These are phyloP conservation scores for Globisporangium solare DNA, from an alignment of 352 stramenopile genomes.

Conservation along the genomic window DNA sequence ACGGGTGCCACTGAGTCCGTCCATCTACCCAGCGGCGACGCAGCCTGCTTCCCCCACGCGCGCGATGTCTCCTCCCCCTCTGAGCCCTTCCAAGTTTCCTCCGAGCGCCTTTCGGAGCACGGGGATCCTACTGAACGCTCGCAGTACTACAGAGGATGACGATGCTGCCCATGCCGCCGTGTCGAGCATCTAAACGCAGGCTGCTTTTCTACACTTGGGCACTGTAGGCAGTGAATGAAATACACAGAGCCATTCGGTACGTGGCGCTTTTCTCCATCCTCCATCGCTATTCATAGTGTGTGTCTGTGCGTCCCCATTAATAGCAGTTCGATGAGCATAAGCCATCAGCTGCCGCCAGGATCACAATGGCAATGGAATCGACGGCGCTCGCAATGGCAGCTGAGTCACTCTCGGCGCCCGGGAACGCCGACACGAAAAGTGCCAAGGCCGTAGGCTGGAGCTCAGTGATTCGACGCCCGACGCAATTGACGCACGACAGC, in stretches of 20 bases:
- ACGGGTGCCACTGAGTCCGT: not conserved
- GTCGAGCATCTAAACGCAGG: slow-evolving; percentile 11
- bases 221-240: not conserved
- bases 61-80: slow-evolving; percentile 17
- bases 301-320: not conserved
- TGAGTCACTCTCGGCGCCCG: not conserved
- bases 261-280: not conserved
- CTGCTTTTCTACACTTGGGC: not conserved
- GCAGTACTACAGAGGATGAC: not conserved
- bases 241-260: not conserved
- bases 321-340: not conserved
- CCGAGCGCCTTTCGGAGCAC: slow-evolving; percentile 27
- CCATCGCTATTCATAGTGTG: not conserved
- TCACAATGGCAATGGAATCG: no score
- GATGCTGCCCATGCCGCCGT: slow-evolving; percentile 8
- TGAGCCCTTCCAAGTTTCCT: slow-evolving; percentile 33
- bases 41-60: not conserved
- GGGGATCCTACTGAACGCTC: slow-evolving; percentile 2
- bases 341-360: not conserved
- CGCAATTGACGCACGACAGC: slow-evolving; percentile 1
- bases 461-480: slow-evolving; percentile 8
- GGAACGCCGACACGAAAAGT: no score
- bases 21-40: slow-evolving; percentile 2
- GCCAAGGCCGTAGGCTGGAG: slow-evolving; percentile 6
- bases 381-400: not conserved